Conservation (phyloP, 345 rosid genomes). For the Populus alba region DNA sequence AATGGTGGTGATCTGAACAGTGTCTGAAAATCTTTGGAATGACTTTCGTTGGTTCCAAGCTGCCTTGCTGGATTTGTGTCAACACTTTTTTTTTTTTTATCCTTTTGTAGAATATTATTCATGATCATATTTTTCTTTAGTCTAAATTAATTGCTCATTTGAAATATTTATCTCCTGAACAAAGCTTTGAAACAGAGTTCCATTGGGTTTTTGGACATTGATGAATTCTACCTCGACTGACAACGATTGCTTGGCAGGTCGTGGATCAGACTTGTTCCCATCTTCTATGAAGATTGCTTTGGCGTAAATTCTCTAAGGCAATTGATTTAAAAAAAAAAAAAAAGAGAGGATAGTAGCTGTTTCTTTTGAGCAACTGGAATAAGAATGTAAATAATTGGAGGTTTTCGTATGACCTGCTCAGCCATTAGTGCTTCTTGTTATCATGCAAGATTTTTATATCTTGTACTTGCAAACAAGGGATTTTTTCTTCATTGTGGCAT, state of each 20-base stretch:
- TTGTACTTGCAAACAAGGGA: background rate
- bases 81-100: no score
- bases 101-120: background rate
- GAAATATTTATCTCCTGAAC: background rate
- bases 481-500: background rate
- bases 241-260: background rate
- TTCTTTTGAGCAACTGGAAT: constrained; percentile 13
- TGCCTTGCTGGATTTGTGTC: background rate
- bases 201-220: background rate
- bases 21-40: background rate
- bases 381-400: constrained; percentile 22
- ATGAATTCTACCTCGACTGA: background rate
- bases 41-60: background rate
- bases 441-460: constrained; percentile 6
- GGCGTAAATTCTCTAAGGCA: constrained; percentile 2
- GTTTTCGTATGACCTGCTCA: background rate
- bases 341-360: background rate
- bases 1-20: background rate
- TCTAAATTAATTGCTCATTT: background rate
- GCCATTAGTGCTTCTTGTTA: background rate
- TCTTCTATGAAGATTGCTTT: constrained; percentile 5
- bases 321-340: background rate
- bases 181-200: background rate
- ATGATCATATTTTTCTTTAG: background rate
- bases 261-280: background rate